A percentile compares a stretch with the other conserved stretches of the same genome.
These are phyloP conservation scores for Ambrosiella xylebori DNA, from an alignment of 2,329 filamentous ascomycete genomes.

Conservation along the genomic window DNA sequence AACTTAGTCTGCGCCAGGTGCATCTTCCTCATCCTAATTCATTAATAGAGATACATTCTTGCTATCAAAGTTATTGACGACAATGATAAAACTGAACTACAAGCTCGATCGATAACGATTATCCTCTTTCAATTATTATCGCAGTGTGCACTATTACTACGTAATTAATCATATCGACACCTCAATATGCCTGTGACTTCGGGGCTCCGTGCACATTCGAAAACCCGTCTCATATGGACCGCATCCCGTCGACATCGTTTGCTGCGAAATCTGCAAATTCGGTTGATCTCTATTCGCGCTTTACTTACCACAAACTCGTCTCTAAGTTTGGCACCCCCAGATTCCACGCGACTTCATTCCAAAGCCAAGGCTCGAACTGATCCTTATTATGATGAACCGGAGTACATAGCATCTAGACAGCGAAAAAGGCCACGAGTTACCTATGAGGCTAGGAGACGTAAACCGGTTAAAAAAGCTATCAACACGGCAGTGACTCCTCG, in stretches of 20 bases:
- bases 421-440: neutral
- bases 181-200: neutral
- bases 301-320: neutral
- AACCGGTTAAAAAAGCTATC: neutral
- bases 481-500: neutral
- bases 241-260: constrained; percentile 10
- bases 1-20: too few species aligned
- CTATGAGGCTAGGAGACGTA: neutral
- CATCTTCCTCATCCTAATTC: too few species aligned
- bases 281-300: constrained; percentile 4
- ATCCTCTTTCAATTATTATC: too few species aligned
- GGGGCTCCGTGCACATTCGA: neutral
- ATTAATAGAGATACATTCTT: too few species aligned
- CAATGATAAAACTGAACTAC: too few species aligned
- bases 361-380: neutral
- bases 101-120: too few species aligned
- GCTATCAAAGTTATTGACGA: too few species aligned
- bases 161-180: neutral
- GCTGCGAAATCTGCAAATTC: constrained; percentile 7
- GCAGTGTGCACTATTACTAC: too few species aligned
- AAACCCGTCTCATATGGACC: constrained; percentile 5
- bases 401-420: neutral
- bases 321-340: neutral
- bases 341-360: neutral
- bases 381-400: neutral